Evolutionary conservation across 352 stramenopile species (phyloP).

Genomic region (Phytopythium aichiense): DNA sequence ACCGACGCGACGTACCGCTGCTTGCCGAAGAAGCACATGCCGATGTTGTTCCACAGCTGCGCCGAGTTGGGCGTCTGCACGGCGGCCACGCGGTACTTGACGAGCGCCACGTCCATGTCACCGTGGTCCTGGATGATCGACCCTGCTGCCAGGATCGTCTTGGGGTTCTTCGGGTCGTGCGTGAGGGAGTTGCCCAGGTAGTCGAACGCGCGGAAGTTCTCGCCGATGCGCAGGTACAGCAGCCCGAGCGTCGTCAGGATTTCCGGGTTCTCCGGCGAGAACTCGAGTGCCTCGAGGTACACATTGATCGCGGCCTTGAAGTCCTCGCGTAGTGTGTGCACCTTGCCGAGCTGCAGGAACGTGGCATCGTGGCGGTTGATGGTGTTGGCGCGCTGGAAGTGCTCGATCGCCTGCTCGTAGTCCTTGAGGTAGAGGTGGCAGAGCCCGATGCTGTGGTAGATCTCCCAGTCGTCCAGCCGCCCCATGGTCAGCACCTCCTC

Average conservation of each 20-base stretch:
- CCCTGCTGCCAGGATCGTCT: slow-evolving; percentile 90
- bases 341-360: slow-evolving; percentile 91
- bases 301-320: slow-evolving; percentile 85
- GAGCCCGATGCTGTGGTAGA: slow-evolving; percentile 90
- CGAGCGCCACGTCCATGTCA: slow-evolving; percentile 92
- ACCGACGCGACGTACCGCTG: slow-evolving; percentile 83
- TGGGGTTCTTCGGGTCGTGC: slow-evolving; percentile 87
- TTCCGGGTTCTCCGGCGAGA: slow-evolving; percentile 90
- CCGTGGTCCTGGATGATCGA: slow-evolving; percentile 93
- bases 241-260: slow-evolving; percentile 90
- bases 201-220: slow-evolving; percentile 92
- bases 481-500: slow-evolving; percentile 85
- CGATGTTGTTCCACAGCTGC: slow-evolving; percentile 95
- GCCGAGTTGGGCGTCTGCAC: slow-evolving; percentile 90
- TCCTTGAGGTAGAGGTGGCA: slow-evolving; percentile 92
- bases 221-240: slow-evolving; percentile 85
- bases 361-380: slow-evolving; percentile 91
- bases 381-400: slow-evolving; percentile 89
- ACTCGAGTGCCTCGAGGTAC: slow-evolving; percentile 91
- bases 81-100: slow-evolving; percentile 93
- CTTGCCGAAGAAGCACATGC: slow-evolving; percentile 96
- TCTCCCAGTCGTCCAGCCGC: slow-evolving; percentile 89
- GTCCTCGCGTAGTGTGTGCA: slow-evolving; percentile 79
- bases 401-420: slow-evolving; percentile 84
- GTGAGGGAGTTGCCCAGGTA: slow-evolving; percentile 92